These are phyloP conservation scores for Gossypium trilobum DNA, from an alignment of 441 rosid species.

Conservation along the genomic window DNA sequence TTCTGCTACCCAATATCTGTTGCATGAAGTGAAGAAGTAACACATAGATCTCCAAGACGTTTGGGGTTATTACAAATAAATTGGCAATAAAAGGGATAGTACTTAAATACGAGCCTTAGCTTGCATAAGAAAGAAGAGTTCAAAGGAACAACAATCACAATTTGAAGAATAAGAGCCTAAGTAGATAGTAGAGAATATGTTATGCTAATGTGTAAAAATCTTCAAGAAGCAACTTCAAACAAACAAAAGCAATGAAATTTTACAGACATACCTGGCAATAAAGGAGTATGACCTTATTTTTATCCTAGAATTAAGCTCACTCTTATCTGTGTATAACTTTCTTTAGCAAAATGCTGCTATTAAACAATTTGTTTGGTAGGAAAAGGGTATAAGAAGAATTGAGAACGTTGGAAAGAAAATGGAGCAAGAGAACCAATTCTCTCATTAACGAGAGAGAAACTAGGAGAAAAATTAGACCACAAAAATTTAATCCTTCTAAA, in stretches of 20 bases:
- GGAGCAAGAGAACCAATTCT: background rate
- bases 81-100: background rate
- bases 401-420: background rate
- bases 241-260: background rate
- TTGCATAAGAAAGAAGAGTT: background rate
- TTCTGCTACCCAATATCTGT: constrained; percentile 94
- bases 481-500: background rate
- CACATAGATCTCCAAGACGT: background rate
- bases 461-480: background rate
- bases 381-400: background rate
- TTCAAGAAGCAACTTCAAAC: background rate
- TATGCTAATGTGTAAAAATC: background rate
- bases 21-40: constrained; percentile 21
- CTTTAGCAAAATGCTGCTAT: background rate
- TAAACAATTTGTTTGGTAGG: background rate
- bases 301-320: no score
- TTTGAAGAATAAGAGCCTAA: background rate
- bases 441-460: background rate
- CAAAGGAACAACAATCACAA: background rate
- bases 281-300: no score
- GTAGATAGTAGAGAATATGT: background rate
- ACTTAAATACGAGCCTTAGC: constrained; percentile 1
- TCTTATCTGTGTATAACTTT: background rate
- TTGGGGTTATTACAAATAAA: background rate
- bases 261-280: background rate